Evolutionary conservation across 2,329 filamentous ascomycete genomes (phyloP).

Genomic region (Verticillium zaregamsianum): DNA sequence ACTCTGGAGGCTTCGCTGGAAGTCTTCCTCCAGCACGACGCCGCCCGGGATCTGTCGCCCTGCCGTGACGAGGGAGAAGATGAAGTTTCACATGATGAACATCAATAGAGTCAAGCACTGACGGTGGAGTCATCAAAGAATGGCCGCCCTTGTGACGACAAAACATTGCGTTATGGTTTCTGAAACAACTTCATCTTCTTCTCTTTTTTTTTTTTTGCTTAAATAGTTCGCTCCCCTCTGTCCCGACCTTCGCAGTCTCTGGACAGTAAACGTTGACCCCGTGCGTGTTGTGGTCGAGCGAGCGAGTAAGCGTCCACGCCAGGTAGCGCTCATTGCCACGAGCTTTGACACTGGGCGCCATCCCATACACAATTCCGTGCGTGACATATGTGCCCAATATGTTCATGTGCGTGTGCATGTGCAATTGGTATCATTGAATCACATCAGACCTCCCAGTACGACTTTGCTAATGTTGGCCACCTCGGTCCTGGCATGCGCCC

Average conservation of each 20-base stretch:
- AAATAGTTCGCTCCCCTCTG: neutral
- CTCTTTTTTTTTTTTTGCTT: conserved; percentile 5
- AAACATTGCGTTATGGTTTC: conserved; percentile 44
- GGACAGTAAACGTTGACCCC: neutral
- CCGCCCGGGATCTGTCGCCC: conserved; percentile 9
- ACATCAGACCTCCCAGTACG: conserved; percentile 82
- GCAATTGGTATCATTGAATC: conserved; percentile 1
- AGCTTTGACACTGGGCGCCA: too few species aligned
- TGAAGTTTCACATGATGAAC: conserved; percentile 67
- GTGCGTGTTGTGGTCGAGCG: too few species aligned
- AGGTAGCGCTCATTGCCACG: too few species aligned
- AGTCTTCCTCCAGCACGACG: conserved; percentile 26
- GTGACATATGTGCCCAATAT: too few species aligned
- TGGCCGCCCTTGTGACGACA: conserved; percentile 17
- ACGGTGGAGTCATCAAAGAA: conserved; percentile 38
- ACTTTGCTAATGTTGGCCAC: conserved; percentile 83
- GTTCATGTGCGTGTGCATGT: neutral
- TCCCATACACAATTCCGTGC: too few species aligned
- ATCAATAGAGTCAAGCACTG: conserved; percentile 99
- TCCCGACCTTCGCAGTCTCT: neutral
- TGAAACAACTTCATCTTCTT: conserved; percentile 29
- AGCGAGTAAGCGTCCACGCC: too few species aligned
- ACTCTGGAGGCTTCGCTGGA: conserved; percentile 36
- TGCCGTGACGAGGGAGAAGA: neutral
- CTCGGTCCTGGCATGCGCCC: conserved; percentile 72